Percentiles rank a stretch among this genome's conserved stretches.
phyloP scores from a whole-genome alignment of 2,329 filamentous ascomycete species.

The Hypoxylon sp. region DNA sequence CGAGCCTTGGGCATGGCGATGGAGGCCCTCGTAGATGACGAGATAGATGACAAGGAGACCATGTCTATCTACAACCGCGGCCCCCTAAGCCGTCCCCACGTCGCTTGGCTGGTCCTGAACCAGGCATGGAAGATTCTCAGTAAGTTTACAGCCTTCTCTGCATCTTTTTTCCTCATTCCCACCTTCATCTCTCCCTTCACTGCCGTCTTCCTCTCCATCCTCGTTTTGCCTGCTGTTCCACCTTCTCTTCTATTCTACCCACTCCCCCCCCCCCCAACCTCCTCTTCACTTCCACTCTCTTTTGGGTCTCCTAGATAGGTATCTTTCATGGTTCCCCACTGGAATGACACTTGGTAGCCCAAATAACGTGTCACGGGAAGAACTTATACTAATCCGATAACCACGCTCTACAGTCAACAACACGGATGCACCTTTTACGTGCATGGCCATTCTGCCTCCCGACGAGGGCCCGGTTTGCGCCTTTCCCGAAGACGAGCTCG shows the following conservation, averaged over 20 bases:
- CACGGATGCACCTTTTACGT: not conserved
- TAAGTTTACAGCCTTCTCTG: not conserved
- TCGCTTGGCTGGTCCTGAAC: not conserved
- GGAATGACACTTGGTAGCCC: not conserved
- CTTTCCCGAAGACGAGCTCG: not conserved
- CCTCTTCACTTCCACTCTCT: not conserved
- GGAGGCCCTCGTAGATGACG: not conserved
- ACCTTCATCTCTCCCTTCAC: too few species aligned
- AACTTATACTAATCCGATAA: not conserved
- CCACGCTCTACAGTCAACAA: not conserved
- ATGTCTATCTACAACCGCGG: not conserved
- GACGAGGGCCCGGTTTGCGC: not conserved
- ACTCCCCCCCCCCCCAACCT: not conserved
- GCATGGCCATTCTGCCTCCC: not conserved
- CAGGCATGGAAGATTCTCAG: not conserved
- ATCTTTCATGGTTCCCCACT: not conserved
- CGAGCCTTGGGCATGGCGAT: not conserved
- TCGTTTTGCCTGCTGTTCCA: too few species aligned
- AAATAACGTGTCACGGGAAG: not conserved
- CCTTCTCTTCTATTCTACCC: not conserved
- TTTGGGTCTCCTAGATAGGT: not conserved
- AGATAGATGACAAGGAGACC: not conserved
- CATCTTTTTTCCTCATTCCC: too few species aligned
- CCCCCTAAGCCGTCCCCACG: not conserved
- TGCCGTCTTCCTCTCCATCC: too few species aligned